phyloP scores from a whole-genome alignment of 352 stramenopile species.

The Bremia lactucae region DNA sequence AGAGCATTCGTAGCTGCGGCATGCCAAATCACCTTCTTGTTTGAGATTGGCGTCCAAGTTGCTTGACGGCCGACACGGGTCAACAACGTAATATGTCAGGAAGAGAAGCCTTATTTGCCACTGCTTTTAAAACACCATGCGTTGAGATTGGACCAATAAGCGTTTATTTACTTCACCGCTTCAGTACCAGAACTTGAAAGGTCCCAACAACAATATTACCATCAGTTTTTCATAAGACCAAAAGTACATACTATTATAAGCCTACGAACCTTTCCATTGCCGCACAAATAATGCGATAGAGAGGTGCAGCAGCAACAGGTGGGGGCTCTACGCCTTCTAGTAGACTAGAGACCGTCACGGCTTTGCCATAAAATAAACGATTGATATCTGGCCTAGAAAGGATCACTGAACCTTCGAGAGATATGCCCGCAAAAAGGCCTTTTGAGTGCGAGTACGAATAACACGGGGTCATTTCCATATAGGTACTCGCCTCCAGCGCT shows the following conservation, averaged over 20 bases:
- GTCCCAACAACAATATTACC: not conserved
- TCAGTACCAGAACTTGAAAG: no score
- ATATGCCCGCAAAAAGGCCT: slow-evolving; percentile 84
- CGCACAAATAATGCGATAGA: slow-evolving; percentile 77
- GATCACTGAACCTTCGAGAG: slow-evolving; percentile 84
- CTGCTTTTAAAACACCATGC: no score
- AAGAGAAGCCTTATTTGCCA: no score
- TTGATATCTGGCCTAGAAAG: slow-evolving; percentile 87
- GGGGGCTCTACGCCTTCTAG: slow-evolving; percentile 63
- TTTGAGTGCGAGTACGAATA: slow-evolving; percentile 90
- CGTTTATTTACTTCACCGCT: no score
- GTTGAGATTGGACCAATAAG: no score
- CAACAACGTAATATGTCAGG: no score
- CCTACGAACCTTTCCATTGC: slow-evolving; percentile 50
- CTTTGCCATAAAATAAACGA: slow-evolving; percentile 85
- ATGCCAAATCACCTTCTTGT: no score
- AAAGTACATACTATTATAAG: not conserved
- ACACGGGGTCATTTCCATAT: slow-evolving; percentile 76
- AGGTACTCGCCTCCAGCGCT: slow-evolving; percentile 57
- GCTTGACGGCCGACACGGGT: no score
- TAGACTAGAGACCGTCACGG: slow-evolving; percentile 55
- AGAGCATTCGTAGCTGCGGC: no score
- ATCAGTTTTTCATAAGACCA: not conserved
- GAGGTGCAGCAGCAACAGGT: slow-evolving; percentile 65
- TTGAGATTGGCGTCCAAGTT: no score